These are phyloP conservation scores for Chimonanthus salicifolius DNA, from an alignment of 164 flowering plant species.

Conservation along the genomic window DNA sequence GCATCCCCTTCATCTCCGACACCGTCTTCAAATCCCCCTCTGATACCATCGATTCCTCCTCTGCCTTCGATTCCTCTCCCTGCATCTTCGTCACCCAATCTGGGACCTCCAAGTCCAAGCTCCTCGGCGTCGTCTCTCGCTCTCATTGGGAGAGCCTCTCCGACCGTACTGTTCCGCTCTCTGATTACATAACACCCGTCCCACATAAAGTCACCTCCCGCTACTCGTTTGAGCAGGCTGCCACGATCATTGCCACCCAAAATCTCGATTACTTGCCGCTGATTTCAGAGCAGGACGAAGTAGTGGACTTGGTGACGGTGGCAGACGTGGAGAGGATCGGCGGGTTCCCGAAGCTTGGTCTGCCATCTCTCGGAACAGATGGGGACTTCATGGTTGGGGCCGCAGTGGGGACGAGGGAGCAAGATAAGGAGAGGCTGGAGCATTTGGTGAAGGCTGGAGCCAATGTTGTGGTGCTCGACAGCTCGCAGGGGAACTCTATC, in stretches of 20 bases:
- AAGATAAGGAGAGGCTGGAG: constrained; percentile 81
- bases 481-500: constrained; percentile 88
- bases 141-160: constrained; percentile 42
- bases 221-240: constrained; percentile 48
- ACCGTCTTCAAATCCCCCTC: constrained; percentile 39
- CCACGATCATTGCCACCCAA: constrained; percentile 31
- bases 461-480: constrained; percentile 76
- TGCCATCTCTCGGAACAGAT: constrained; percentile 60
- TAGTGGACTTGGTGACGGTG: constrained; percentile 52
- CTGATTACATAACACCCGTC: constrained; percentile 36
- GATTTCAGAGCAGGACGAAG: constrained; percentile 37
- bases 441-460: constrained; percentile 78
- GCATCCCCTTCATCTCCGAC: constrained; percentile 50
- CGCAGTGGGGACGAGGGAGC: constrained; percentile 76
- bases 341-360: constrained; percentile 51
- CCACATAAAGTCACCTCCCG: constrained; percentile 29
- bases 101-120: constrained; percentile 41
- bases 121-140: constrained; percentile 46
- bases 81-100: constrained; percentile 49
- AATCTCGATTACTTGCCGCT: constrained; percentile 42
- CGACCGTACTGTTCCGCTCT: constrained; percentile 29
- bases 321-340: constrained; percentile 62
- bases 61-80: constrained; percentile 34
- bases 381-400: constrained; percentile 83
- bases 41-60: constrained; percentile 32